A percentile compares a stretch with the other conserved stretches of the same genome.
Conservation (phyloP, 2,329 filamentous ascomycete species). For the Penicillium sp. region DNA sequence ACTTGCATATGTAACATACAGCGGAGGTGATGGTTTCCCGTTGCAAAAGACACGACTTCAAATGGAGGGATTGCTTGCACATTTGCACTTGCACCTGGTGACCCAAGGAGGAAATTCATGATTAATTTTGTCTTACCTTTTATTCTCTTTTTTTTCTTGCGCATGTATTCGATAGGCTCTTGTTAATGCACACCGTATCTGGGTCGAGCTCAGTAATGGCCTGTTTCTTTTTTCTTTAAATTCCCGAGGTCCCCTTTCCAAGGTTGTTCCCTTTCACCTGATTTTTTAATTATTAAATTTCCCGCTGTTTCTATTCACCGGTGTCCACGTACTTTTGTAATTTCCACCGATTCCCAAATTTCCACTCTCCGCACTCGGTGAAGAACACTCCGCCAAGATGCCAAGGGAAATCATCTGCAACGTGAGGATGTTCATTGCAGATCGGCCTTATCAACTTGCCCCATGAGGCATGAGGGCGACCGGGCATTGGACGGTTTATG, state of each 20-base stretch:
- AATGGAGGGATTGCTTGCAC: slow-evolving; percentile 7
- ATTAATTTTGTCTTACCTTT: slow-evolving; percentile 22
- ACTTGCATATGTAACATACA: slow-evolving; percentile 38
- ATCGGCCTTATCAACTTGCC: slow-evolving; percentile 3
- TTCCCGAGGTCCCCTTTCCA: too few relatives aligned
- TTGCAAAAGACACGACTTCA: slow-evolving; percentile 27
- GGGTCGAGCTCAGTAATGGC: slow-evolving; percentile 15
- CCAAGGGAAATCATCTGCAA: slow-evolving; percentile 17
- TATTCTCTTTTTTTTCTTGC: slow-evolving; percentile 9
- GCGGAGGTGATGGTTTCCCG: slow-evolving; percentile 28
- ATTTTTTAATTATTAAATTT: too few relatives aligned
- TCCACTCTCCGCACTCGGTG: slow-evolving; percentile 5
- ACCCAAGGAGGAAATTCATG: slow-evolving; percentile 15
- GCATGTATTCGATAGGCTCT: slow-evolving; percentile 28
- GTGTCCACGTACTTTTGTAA: background rate
- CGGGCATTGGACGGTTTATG: background rate
- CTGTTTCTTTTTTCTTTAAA: background rate
- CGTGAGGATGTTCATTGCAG: background rate
- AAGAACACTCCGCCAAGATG: slow-evolving; percentile 14
- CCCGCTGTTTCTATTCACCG: background rate
- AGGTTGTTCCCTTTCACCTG: too few relatives aligned
- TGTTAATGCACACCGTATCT: slow-evolving; percentile 9
- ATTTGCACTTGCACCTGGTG: background rate
- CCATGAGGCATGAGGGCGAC: background rate
- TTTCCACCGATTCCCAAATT: background rate